Evolutionary conservation across 2,329 filamentous ascomycete genomes (phyloP).

Genomic region (Plenodomus biglobosus): DNA sequence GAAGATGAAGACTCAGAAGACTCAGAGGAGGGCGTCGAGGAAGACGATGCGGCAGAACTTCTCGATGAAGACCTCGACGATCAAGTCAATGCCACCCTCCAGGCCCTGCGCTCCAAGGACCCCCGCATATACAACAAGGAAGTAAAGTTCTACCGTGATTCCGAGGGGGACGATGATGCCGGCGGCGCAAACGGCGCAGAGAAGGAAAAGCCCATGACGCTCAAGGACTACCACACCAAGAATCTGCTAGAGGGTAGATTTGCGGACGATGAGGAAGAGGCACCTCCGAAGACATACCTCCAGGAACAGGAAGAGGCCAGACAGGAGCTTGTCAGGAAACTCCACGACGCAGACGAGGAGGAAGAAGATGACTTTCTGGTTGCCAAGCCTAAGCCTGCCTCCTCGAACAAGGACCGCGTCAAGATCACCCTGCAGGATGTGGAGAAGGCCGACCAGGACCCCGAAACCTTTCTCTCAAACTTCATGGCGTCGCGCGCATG

Average conservation of each 20-base stretch:
- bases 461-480: conserved; percentile 90
- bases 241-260: conserved; percentile 75
- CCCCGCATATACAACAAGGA: conserved; percentile 84
- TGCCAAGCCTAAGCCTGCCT: conserved; percentile 60
- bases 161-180: conserved; percentile 54
- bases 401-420: conserved; percentile 30
- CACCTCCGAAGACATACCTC: conserved; percentile 69
- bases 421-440: conserved; percentile 59
- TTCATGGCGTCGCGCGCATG: conserved; percentile 92
- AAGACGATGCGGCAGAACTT: conserved; percentile 88
- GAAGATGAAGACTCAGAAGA: conserved; percentile 56
- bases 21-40: conserved; percentile 65
- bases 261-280: conserved; percentile 59
- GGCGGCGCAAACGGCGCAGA: conserved; percentile 48
- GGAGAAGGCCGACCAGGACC: conserved; percentile 78
- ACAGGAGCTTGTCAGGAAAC: conserved; percentile 73
- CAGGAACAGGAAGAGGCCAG: conserved; percentile 88
- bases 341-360: conserved; percentile 64
- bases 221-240: conserved; percentile 89
- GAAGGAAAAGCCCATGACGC: conserved; percentile 80
- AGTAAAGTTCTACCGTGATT: conserved; percentile 72
- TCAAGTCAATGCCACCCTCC: conserved; percentile 82
- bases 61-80: conserved; percentile 82
- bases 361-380: conserved; percentile 74
- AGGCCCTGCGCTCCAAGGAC: conserved; percentile 87